Evolutionary conservation across 768 basidiomycete species (phyloP).

Genomic region (Boletus vinaceobasis): DNA sequence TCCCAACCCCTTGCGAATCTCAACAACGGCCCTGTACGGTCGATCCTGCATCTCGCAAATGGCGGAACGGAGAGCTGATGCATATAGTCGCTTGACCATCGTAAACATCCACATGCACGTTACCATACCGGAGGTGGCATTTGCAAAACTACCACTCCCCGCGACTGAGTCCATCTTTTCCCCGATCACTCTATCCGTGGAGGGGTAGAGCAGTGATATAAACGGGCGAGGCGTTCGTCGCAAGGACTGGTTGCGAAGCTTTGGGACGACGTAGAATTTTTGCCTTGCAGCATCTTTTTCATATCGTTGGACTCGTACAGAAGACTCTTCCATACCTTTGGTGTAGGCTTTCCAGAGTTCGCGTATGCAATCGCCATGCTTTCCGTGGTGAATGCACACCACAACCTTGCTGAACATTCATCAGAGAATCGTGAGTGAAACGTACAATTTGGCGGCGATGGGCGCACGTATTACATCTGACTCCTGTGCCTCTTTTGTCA

Average conservation of each 20-base stretch:
- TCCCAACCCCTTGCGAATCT: slow-evolving; percentile 34
- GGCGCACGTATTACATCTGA: slow-evolving; percentile 29
- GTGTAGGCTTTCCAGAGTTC: slow-evolving; percentile 48
- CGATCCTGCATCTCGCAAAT: slow-evolving; percentile 13
- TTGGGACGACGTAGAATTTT: slow-evolving; percentile 32
- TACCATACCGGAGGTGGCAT: not conserved
- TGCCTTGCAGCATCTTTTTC: slow-evolving; percentile 26
- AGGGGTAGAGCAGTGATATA: slow-evolving; percentile 57
- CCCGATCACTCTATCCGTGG: slow-evolving; percentile 9
- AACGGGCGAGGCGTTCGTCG: slow-evolving; percentile 37
- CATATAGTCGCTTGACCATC: not conserved
- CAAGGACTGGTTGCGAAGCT: not conserved
- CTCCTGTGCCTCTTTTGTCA: slow-evolving; percentile 45
- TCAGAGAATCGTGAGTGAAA: not conserved
- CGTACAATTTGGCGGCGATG: not conserved
- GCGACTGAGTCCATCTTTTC: not conserved
- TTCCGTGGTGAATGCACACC: slow-evolving; percentile 81
- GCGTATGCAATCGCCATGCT: slow-evolving; percentile 80
- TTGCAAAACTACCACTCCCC: not conserved
- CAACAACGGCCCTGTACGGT: slow-evolving; percentile 29
- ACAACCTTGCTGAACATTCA: slow-evolving; percentile 52
- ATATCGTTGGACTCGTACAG: not conserved
- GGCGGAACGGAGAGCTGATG: slow-evolving; percentile 17
- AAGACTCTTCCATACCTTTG: slow-evolving; percentile 45
- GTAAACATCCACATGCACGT: not conserved